phyloP scores from a whole-genome alignment of 371 early-diverging fungal genomes.

The Zancudomyces culisetae region DNA sequence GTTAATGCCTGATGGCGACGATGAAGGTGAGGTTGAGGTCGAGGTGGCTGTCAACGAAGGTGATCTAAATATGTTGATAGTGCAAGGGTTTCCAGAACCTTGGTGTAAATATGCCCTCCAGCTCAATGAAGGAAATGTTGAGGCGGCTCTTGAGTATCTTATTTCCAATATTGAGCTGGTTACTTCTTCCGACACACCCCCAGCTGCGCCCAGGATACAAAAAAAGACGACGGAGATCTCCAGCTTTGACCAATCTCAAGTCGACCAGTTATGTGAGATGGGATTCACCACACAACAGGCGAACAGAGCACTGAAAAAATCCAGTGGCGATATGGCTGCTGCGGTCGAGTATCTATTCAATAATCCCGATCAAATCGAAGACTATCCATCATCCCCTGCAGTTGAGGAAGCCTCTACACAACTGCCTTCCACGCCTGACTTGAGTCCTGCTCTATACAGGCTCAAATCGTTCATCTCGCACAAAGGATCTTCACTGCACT shows the following conservation, averaged over 20 bases:
- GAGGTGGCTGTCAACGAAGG: slow-evolving; percentile 35
- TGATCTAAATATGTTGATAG: slow-evolving; percentile 49
- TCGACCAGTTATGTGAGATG: slow-evolving; percentile 56
- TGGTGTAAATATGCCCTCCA: slow-evolving; percentile 64
- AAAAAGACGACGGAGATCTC: neutral
- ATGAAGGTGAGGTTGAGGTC: neutral
- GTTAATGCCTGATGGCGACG: slow-evolving; percentile 1
- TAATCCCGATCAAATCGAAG: slow-evolving; percentile 39
- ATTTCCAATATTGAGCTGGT: slow-evolving; percentile 93
- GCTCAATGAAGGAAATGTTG: slow-evolving; percentile 64
- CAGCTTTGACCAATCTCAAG: neutral
- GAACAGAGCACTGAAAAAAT: slow-evolving; percentile 57
- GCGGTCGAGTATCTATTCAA: slow-evolving; percentile 91
- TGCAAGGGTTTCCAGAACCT: slow-evolving; percentile 79
- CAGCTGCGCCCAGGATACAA: slow-evolving; percentile 2
- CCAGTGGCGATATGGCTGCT: slow-evolving; percentile 51
- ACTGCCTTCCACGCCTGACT: too few relatives aligned
- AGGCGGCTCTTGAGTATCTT: slow-evolving; percentile 81
- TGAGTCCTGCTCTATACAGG: slow-evolving; percentile 37
- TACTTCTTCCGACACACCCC: slow-evolving; percentile 13
- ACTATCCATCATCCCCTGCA: too few relatives aligned
- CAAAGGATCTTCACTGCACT: slow-evolving; percentile 89
- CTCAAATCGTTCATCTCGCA: slow-evolving; percentile 80
- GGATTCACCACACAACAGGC: slow-evolving; percentile 72
- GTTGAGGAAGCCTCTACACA: too few relatives aligned